A percentile compares a stretch with the other conserved stretches of the same genome.
These are phyloP conservation scores for Byssothecium circinans DNA, from an alignment of 2,329 filamentous ascomycete genomes.

Conservation along the genomic window DNA sequence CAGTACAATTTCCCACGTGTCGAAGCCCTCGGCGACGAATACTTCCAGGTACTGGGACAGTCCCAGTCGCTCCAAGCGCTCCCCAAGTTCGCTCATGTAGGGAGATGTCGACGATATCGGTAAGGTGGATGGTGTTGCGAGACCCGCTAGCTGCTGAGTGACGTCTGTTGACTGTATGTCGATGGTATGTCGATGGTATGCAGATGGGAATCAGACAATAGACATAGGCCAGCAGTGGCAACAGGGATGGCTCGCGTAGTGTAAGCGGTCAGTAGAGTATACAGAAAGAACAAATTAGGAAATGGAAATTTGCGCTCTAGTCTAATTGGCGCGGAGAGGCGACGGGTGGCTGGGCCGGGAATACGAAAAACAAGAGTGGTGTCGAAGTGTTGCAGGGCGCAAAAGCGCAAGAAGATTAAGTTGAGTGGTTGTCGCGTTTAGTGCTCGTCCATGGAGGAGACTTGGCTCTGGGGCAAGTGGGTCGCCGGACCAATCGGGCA, in stretches of 20 bases:
- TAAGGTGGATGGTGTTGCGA: not conserved
- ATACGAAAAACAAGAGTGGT: conserved; percentile 35
- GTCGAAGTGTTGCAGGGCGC: conserved; percentile 46
- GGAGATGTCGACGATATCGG: conserved; percentile 7
- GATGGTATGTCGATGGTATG: too few species aligned
- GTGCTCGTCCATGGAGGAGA: conserved; percentile 30
- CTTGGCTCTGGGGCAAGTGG: conserved; percentile 27
- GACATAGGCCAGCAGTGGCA: conserved; percentile 24
- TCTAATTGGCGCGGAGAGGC: conserved; percentile 30
- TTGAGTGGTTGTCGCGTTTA: conserved; percentile 26
- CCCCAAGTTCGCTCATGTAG: conserved; percentile 66
- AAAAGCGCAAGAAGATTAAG: conserved; percentile 44
- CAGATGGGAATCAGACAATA: too few species aligned
- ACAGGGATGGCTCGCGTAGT: conserved; percentile 14
- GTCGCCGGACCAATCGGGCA: conserved; percentile 27
- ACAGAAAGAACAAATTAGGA: conserved; percentile 31
- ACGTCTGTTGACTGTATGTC: not conserved
- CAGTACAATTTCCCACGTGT: conserved; percentile 79
- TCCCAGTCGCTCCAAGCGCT: conserved; percentile 73
- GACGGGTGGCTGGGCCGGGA: conserved; percentile 24
- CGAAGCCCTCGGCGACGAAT: conserved; percentile 79
- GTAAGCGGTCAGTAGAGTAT: conserved; percentile 23
- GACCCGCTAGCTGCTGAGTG: too few species aligned
- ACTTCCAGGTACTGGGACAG: conserved; percentile 73
- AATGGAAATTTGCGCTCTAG: conserved; percentile 22